A percentile compares a stretch with the other conserved stretches of the same genome.
These are phyloP conservation scores for Leccinum arenicola DNA, from an alignment of 768 basidiomycete genomes.

Conservation along the genomic window DNA sequence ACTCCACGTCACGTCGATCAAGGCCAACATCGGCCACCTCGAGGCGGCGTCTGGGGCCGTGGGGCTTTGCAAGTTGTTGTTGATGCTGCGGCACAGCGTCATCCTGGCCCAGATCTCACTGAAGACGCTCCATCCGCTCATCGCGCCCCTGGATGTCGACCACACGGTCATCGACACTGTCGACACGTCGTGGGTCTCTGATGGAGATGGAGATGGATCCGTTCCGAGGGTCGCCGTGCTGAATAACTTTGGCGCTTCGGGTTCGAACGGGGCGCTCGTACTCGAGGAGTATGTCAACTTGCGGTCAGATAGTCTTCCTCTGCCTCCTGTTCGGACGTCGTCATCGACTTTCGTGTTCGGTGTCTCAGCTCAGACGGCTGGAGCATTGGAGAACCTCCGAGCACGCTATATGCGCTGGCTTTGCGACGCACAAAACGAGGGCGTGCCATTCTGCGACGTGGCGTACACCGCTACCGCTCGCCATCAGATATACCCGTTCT, in stretches of 20 bases:
- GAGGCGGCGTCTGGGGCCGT: slow-evolving; percentile 76
- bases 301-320: background rate
- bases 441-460: slow-evolving; percentile 43
- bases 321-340: background rate
- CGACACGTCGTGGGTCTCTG: slow-evolving; percentile 41
- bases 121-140: slow-evolving; percentile 52
- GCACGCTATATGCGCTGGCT: slow-evolving; percentile 49
- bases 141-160: slow-evolving; percentile 46
- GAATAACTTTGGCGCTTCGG: slow-evolving; percentile 76
- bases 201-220: slow-evolving; percentile 10
- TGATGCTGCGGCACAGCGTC: slow-evolving; percentile 58
- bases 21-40: slow-evolving; percentile 72
- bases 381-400: slow-evolving; percentile 48
- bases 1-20: slow-evolving; percentile 66
- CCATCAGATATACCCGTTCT: slow-evolving; percentile 51
- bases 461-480: slow-evolving; percentile 70
- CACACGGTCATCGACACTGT: slow-evolving; percentile 46
- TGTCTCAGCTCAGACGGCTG: slow-evolving; percentile 56
- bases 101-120: slow-evolving; percentile 65
- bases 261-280: slow-evolving; percentile 62
- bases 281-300: slow-evolving; percentile 48
- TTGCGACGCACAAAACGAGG: slow-evolving; percentile 22
- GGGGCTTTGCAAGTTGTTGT: slow-evolving; percentile 64
- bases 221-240: slow-evolving; percentile 52
- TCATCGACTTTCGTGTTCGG: slow-evolving; percentile 45